Evolutionary conservation across 768 basidiomycete genomes (phyloP).

Genomic region (Plicaturopsis crispa): DNA sequence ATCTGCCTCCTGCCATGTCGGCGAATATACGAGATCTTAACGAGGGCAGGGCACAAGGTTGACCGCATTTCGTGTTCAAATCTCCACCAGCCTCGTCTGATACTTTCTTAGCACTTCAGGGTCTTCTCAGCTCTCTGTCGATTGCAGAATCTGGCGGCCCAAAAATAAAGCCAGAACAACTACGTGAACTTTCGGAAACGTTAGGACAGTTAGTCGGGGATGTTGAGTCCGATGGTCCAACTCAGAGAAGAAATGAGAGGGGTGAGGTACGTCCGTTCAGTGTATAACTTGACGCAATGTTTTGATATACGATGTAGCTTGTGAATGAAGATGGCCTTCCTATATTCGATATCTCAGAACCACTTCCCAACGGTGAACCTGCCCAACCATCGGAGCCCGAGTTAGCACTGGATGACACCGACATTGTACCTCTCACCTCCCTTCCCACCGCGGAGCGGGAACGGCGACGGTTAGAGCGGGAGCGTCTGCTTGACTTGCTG

Average conservation of each 20-base stretch:
- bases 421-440: conserved; percentile 36
- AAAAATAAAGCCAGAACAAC: conserved; percentile 38
- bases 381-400: conserved; percentile 7
- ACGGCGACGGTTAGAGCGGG: conserved; percentile 47
- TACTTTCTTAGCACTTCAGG: conserved; percentile 33
- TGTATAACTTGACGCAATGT: conserved; percentile 11
- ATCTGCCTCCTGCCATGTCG: conserved; percentile 3
- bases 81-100: no score
- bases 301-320: conserved; percentile 33
- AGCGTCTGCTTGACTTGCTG: conserved; percentile 57
- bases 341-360: conserved; percentile 71
- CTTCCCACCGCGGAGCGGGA: conserved; percentile 40
- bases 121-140: conserved; percentile 28
- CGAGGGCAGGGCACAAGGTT: conserved; percentile 28
- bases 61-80: no score
- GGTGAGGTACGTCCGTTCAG: conserved; percentile 49
- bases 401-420: conserved; percentile 30
- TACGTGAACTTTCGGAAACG: conserved; percentile 49
- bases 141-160: conserved; percentile 13
- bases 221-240: conserved; percentile 23
- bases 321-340: conserved; percentile 75
- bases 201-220: conserved; percentile 50
- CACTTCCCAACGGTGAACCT: conserved; percentile 22
- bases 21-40: conserved; percentile 16
- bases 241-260: conserved; percentile 38